These are phyloP conservation scores for Ceratonia siliqua DNA, from an alignment of 306 rosid genomes.

Conservation along the genomic window DNA sequence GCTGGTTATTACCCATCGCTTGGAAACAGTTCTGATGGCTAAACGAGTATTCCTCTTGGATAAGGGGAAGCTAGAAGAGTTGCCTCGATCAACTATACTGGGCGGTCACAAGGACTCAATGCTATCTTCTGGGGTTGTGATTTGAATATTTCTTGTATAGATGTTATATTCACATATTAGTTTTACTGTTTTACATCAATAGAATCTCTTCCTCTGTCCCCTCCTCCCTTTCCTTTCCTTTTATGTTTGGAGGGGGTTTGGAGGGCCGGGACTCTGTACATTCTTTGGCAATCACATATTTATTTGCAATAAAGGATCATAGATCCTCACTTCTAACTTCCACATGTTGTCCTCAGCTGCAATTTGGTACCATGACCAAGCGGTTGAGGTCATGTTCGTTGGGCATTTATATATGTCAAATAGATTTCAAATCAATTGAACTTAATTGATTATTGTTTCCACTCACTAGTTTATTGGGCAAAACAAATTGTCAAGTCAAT, in stretches of 20 bases:
- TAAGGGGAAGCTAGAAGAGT: slow-evolving; percentile 74
- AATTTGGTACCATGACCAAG: too few species aligned
- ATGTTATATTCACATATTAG: neutral
- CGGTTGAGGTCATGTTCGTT: too few species aligned
- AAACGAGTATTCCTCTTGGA: slow-evolving; percentile 67
- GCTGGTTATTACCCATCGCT: slow-evolving; percentile 85
- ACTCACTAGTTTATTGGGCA: too few species aligned
- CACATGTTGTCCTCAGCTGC: too few species aligned
- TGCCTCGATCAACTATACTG: slow-evolving; percentile 50
- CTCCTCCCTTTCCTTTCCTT: neutral
- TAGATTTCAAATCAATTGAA: neutral
- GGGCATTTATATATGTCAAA: neutral
- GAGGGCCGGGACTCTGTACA: neutral
- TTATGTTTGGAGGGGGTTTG: neutral
- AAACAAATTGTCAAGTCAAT: too few species aligned
- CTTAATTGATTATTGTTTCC: too few species aligned
- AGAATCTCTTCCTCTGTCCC: neutral
- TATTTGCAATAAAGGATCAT: neutral
- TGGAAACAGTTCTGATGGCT: slow-evolving; percentile 88
- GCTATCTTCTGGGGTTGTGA: slow-evolving; percentile 49
- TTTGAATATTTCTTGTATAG: slow-evolving; percentile 36
- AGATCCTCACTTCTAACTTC: too few species aligned
- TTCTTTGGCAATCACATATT: neutral
- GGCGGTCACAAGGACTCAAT: slow-evolving; percentile 37
- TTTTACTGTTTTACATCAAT: neutral